Base-by-base conservation (phyloP, 345 rosid genomes). In the Syzygium oleosum region DNA sequence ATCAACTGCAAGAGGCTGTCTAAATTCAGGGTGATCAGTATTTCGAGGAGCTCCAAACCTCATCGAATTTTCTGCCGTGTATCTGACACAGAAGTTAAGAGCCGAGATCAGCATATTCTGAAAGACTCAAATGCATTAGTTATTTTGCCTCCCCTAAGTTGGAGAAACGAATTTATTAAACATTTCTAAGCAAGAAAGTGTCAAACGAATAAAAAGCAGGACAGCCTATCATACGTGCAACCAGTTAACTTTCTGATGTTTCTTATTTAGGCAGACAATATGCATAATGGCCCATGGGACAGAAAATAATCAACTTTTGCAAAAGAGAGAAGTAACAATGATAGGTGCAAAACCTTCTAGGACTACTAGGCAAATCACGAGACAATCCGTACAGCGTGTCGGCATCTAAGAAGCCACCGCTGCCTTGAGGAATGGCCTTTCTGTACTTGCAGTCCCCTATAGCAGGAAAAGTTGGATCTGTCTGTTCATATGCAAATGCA, bases 301-400 rank as follows among this genome's bases (percentile, higher is more conserved):
- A 68, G 79, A 34, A 68, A 34, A 68, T 34, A 34, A 68, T 68
- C 80, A 73, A 73, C 46, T 73, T 68, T 41, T 73, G 83, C 49
- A 73, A 38, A 73, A 38, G 83, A 38, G 83, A 73, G 15, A 73
- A 73, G 49, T 19, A 73, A 73, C 13, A 73, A 38, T 19, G 27
- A 73, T 49, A 73, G 83, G 49, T 73, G 49, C 25, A 10, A 79
- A 46, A 96, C 98, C 99, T 96, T 65, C 98, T 92, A 25, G 99
- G 98, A 85, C 99, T 93, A 90, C 95, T 91, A 0, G 99, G 98
- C 65, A 97, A 87, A 85, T 94, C 91, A 51, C 96, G 95, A 68
- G 98, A 97, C 59, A 97, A 91, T 15, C 99, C 99, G 8, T 93
- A 97, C 83, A 97, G 97, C 53, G 98, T 95, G 89, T 96, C 98